Evolutionary conservation across 495 filamentous ascomycete genomes (phyloP), one percentile per base, ranked within the genome.

Genomic region (Penicillium alfredii): DNA sequence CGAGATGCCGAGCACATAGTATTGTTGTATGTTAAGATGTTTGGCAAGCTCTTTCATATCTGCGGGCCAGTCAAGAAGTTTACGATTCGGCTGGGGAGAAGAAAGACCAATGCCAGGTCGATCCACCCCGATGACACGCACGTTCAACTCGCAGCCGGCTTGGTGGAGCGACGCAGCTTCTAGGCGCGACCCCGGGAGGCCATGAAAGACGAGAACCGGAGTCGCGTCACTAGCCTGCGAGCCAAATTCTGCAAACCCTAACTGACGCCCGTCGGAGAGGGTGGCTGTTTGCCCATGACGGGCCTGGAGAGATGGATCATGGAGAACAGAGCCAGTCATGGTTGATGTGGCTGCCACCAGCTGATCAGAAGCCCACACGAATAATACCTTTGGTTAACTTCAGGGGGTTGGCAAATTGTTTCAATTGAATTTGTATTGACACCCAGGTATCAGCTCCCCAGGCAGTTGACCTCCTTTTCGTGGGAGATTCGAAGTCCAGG

Each of bases 31-130:
- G 0, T 47, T 42, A 1, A 70, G 40, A 31, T 60, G 47, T 21
- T 41, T 34, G 2, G 64, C 61, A 7, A 71, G 47, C 6, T 48
- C 49, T 11, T 38, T 47, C n/a, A 64, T 43, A 26, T 71, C 67
- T n/a, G 39, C 24, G 1, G 61, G 47, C 53, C 52, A 69, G 36
- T 65, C 57, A 6, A 61, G 30, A n/a, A 69, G 49, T 13, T 33
- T 47, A 25, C 56, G 58, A 17, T 38, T 38, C 4, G 47, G 56
- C 12, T 65, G 56, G 25, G 44, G 47, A 13, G 60, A 56, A 9
- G 62, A 67, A 2, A 56, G 49, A 17, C 59, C 66, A 19, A 65
- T 44, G 23, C 67, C 67, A 4, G 69, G 68, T 1, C 65, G 58
- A 30, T 66, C 63, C 25, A 55, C 38, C 2, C 40, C 51, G 34